Conservation (phyloP, 208 protist genomes). For the Acanthamoeba triangularis region DNA sequence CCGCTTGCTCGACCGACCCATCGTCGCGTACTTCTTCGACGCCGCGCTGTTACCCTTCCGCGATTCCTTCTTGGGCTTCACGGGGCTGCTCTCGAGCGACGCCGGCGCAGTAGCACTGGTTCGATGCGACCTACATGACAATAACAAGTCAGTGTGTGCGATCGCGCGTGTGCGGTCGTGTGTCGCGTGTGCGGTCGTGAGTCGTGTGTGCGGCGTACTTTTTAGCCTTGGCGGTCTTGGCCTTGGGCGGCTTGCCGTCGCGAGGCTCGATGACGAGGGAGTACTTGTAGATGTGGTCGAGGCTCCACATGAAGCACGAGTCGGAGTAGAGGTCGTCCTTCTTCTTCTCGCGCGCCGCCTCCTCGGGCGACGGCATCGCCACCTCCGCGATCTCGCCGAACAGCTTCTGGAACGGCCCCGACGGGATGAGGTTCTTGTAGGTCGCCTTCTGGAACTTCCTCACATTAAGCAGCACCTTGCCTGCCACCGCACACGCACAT, state of each 20-base stretch:
- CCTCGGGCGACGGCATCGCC: slow-evolving; percentile 15
- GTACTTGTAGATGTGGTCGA: slow-evolving; percentile 49
- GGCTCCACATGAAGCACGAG: slow-evolving; percentile 34
- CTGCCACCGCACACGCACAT: background rate
- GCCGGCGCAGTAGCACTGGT: background rate
- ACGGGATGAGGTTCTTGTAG: slow-evolving; percentile 39
- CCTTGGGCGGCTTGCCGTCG: slow-evolving; percentile 20
- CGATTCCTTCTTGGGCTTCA: slow-evolving; percentile 8
- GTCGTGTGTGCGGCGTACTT: background rate
- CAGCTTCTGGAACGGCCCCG: slow-evolving; percentile 20
- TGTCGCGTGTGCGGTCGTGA: background rate
- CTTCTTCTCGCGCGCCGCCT: slow-evolving; percentile 16
- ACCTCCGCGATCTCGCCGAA: slow-evolving; percentile 37
- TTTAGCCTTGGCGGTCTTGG: slow-evolving; percentile 12
- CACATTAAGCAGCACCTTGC: slow-evolving; percentile 11
- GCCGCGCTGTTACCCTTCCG: background rate
- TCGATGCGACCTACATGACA: background rate
- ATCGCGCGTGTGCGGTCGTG: background rate
- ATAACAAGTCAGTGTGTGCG: background rate
- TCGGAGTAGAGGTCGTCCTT: slow-evolving; percentile 26
- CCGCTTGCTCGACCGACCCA: slow-evolving; percentile 16
- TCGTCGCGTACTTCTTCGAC: slow-evolving; percentile 38
- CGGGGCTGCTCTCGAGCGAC: background rate
- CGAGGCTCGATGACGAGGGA: slow-evolving; percentile 43
- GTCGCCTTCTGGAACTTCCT: slow-evolving; percentile 57